Percentiles rank a stretch among this genome's conserved stretches.
Conservation (phyloP, 176 grass and related monocot species). For the Phyllostachys edulis region DNA sequence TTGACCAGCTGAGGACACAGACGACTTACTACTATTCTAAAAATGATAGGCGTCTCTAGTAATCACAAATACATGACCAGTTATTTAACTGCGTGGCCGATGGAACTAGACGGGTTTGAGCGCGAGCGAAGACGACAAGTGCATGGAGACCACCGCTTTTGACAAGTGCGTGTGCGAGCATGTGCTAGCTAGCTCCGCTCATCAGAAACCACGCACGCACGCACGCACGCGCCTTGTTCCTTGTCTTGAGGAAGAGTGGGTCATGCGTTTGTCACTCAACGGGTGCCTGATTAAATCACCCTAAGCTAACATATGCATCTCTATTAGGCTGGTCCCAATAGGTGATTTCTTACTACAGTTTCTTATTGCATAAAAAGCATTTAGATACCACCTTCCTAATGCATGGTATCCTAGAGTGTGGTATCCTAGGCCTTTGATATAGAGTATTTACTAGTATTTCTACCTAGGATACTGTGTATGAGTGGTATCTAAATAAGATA, state of each 20-base stretch:
- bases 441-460: no score
- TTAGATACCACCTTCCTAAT: no score
- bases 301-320: background rate
- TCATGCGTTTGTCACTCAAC: background rate
- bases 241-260: background rate
- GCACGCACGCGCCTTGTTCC: background rate
- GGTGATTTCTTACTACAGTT: no score
- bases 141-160: conserved; percentile 28
- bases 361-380: no score
- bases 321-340: no score
- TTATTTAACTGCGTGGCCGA: background rate
- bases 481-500: no score
- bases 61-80: background rate
- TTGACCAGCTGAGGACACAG: background rate
- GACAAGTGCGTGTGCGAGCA: background rate
- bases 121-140: conserved; percentile 15
- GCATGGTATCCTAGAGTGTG: no score
- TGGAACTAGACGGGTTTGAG: background rate
- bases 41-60: background rate
- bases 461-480: no score
- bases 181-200: background rate
- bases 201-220: conserved; percentile 7
- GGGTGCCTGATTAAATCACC: background rate
- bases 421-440: no score
- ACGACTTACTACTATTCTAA: background rate